Percentiles rank a stretch among this genome's conserved stretches.
Evolutionary conservation across 2,329 filamentous ascomycete species (phyloP).

Genomic region (Claviceps sp.): DNA sequence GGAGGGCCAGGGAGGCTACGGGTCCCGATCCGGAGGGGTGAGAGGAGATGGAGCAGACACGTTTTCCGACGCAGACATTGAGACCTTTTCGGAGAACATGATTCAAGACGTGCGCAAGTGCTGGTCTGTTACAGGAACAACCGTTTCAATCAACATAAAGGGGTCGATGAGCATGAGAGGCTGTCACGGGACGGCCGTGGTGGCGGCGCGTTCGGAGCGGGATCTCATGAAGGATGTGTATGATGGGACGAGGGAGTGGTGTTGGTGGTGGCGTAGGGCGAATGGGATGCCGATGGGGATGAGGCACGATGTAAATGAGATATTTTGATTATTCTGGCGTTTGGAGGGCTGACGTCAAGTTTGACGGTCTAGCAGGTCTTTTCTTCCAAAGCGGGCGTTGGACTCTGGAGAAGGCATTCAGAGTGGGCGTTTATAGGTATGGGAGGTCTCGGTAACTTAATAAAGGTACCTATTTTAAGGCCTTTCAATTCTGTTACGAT

Average conservation of each 20-base stretch:
- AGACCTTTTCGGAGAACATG: conserved; percentile 29
- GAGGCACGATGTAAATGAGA: background rate
- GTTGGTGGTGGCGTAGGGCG: conserved; percentile 17
- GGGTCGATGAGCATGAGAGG: conserved; percentile 22
- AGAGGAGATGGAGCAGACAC: background rate
- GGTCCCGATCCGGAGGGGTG: too few relatives aligned
- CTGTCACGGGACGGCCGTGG: conserved; percentile 19
- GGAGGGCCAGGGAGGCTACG: background rate
- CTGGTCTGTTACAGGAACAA: conserved; percentile 24
- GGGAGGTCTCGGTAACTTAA: too few relatives aligned
- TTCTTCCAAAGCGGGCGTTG: too few relatives aligned
- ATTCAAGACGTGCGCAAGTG: conserved; percentile 29
- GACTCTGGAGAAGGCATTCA: too few relatives aligned
- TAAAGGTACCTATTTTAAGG: too few relatives aligned
- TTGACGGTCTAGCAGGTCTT: too few relatives aligned
- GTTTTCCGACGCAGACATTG: conserved; percentile 16
- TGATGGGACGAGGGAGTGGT: conserved; percentile 20
- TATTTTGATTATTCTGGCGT: conserved; percentile 4
- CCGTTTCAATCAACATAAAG: conserved; percentile 25
- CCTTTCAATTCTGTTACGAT: too few relatives aligned
- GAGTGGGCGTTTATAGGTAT: background rate
- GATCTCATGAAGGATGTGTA: conserved; percentile 19
- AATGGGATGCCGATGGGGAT: background rate
- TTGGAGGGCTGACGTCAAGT: background rate
- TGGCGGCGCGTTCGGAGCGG: conserved; percentile 16